Base-by-base conservation (phyloP, 495 filamentous ascomycete genomes). In the Daldinia concentrica region DNA sequence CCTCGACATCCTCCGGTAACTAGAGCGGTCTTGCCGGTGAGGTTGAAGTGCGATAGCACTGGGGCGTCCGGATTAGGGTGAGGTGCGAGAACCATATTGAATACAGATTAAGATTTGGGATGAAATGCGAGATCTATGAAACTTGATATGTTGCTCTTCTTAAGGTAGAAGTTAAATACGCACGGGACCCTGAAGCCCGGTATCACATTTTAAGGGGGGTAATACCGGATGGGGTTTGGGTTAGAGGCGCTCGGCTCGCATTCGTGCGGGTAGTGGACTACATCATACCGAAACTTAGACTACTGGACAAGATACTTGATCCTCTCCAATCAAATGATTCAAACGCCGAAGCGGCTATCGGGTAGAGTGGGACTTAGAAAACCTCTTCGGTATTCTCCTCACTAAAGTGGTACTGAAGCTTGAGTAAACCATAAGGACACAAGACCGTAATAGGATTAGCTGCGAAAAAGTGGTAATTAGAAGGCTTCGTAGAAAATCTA, bases 1-100 rank as follows among this genome's bases (percentile, higher is more conserved):
- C 82, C 82, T 65, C 81, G 79, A n/a, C 79, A 79, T 50, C 82
- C 82, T 29, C 82, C 82, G 5, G 82, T 83, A 12, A 84, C 79
- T 6, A 80, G 71, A 7, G 79, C 81, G 2, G 82, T 82, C 62
- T 79, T 79, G 24, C 82, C 82, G 54, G 77, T 74, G 24, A 84
- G 75, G 52, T 71, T 78, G 68, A 83, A 84, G 60, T 79, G 78
- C 55, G 76, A 72, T 6, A 77, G 71, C 32, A 77, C 76, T 5
- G 73, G 70, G 1, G 73, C 67, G 6, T 61, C 56, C 15, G 71
- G 64, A 29, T 77, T 74, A 2, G 76, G 68, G n/a, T 73, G 70
- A 30, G 71, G 57, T 17, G 71, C 71, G 37, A 77, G 76, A 48
- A 73, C 70, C 76, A 77, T 77, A 3, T 27, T 45, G 12, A 43